Percentiles rank a stretch among this genome's conserved stretches.
Conservation (phyloP, 192 early-diverging fungal species). For the Coemansia erecta region DNA sequence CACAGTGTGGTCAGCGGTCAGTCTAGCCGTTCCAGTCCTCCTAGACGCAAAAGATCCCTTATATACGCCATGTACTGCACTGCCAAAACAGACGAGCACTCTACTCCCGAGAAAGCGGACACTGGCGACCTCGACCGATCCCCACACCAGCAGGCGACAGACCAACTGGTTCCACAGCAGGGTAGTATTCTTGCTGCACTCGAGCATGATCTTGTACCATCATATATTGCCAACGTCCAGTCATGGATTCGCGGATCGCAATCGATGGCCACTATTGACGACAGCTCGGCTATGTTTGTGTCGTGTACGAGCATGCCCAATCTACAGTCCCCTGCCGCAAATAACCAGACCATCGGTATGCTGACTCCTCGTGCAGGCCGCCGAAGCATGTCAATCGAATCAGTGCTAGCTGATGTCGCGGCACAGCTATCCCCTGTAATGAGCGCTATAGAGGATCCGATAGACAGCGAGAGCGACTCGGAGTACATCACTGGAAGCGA, state of each 20-base stretch:
- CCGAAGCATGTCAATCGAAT: neutral
- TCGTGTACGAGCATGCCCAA: conserved; percentile 32
- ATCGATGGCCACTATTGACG: conserved; percentile 7
- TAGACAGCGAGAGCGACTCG: conserved; percentile 12
- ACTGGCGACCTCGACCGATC: too few species aligned
- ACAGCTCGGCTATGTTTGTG: conserved; percentile 24
- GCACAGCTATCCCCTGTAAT: neutral
- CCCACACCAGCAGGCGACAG: neutral
- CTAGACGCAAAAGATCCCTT: conserved; percentile 46
- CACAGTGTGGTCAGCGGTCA: neutral
- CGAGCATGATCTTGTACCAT: neutral
- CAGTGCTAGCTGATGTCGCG: neutral
- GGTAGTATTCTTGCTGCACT: too few species aligned
- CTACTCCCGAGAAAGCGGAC: neutral
- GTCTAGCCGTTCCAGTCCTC: conserved; percentile 4
- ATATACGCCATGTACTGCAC: conserved; percentile 52
- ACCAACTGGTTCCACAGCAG: neutral
- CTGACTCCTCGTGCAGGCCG: neutral
- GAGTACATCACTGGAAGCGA: conserved; percentile 9
- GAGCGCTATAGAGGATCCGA: neutral
- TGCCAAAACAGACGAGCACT: conserved; percentile 13
- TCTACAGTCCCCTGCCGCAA: neutral
- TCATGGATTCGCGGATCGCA: neutral
- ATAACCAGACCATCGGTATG: too few species aligned
- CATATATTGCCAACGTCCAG: conserved; percentile 1